These are phyloP conservation scores for Mycena latifolia DNA, from an alignment of 768 basidiomycete genomes.

Conservation along the genomic window DNA sequence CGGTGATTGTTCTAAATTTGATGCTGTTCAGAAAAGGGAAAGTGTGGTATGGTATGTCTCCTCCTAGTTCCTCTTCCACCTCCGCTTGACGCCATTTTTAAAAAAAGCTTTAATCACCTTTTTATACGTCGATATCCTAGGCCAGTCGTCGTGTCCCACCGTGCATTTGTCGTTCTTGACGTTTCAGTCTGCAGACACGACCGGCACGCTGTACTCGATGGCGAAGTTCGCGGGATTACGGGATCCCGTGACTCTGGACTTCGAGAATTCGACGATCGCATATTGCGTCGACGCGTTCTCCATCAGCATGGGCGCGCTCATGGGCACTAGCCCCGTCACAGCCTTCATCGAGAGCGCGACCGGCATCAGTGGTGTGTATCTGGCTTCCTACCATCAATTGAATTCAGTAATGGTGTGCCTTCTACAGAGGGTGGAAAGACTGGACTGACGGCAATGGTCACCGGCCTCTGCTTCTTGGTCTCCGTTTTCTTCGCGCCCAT, in stretches of 20 bases:
- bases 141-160: slow-evolving; percentile 32
- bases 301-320: slow-evolving; percentile 84
- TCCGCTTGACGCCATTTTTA: no score
- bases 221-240: slow-evolving; percentile 92
- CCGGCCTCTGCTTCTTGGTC: slow-evolving; percentile 83
- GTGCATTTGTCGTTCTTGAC: no score
- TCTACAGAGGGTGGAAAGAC: slow-evolving; percentile 88
- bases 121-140: slow-evolving; percentile 80
- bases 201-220: slow-evolving; percentile 90
- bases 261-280: slow-evolving; percentile 85
- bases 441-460: slow-evolving; percentile 81
- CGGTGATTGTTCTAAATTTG: no score
- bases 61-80: background rate
- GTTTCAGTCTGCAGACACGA: no score
- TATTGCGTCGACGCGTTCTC: slow-evolving; percentile 88
- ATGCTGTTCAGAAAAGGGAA: slow-evolving; percentile 60
- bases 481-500: slow-evolving; percentile 91
- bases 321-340: slow-evolving; percentile 87
- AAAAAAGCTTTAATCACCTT: slow-evolving; percentile 79
- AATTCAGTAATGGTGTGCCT: background rate
- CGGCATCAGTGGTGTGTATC: slow-evolving; percentile 73
- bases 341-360: slow-evolving; percentile 88
- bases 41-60: slow-evolving; percentile 75
- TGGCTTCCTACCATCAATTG: background rate
- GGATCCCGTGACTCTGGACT: slow-evolving; percentile 86